Percentiles rank a stretch among this genome's conserved stretches.
Evolutionary conservation across 345 rosid species (phyloP).

Genomic region (Gossypium raimondii): DNA sequence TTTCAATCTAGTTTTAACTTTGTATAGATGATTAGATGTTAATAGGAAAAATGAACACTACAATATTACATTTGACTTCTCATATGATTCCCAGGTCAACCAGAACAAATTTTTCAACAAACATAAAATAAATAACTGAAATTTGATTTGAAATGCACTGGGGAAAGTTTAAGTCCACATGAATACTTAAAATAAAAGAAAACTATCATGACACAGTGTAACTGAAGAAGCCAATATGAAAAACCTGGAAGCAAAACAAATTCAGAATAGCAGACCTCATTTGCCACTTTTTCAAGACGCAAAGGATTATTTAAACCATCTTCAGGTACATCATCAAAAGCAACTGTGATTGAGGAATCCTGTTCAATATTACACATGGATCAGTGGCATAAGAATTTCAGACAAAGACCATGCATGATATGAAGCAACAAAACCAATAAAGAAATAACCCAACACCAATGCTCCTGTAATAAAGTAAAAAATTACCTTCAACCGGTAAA

Average conservation of each 20-base stretch:
- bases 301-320: constrained; percentile 76
- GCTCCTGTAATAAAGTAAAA: constrained; percentile 1
- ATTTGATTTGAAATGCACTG: background rate
- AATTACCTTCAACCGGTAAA: constrained; percentile 71
- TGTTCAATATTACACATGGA: constrained; percentile 19
- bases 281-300: constrained; percentile 83
- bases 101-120: background rate
- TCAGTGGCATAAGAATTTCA: constrained; percentile 6
- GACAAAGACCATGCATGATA: constrained; percentile 1
- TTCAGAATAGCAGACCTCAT: constrained; percentile 52
- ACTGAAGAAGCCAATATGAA: background rate
- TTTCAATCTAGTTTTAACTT: background rate
- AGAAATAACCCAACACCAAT: background rate
- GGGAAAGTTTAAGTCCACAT: background rate
- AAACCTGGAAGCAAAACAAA: constrained; percentile 11
- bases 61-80: background rate
- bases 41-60: background rate
- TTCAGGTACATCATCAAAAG: constrained; percentile 86
- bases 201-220: background rate
- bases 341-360: constrained; percentile 87
- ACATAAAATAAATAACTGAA: background rate
- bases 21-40: background rate
- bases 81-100: background rate
- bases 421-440: constrained; percentile 8
- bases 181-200: constrained; percentile 9